These are phyloP conservation scores for Lolium multiflorum DNA, from an alignment of 176 grass and related monocot species.

Conservation along the genomic window DNA sequence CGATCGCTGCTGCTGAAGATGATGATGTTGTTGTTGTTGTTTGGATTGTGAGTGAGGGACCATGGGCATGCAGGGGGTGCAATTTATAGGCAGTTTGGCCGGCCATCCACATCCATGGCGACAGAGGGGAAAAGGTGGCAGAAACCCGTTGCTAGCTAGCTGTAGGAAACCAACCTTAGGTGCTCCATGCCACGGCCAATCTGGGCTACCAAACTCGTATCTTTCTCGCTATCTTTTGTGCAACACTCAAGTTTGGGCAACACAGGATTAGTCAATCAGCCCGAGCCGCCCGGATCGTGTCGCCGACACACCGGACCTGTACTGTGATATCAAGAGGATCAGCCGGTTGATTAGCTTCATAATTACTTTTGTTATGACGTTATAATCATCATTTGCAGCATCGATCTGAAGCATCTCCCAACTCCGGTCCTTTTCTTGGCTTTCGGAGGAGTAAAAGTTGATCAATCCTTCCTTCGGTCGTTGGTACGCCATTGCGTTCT, in stretches of 20 bases:
- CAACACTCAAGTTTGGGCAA: conserved; percentile 56
- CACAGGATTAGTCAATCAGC: background rate
- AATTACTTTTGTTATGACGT: background rate
- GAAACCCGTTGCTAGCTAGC: background rate
- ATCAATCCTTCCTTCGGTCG: conserved; percentile 27
- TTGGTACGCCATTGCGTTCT: conserved; percentile 22
- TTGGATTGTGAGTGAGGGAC: background rate
- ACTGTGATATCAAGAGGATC: background rate
- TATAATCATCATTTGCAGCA: conserved; percentile 25
- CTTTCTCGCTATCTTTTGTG: conserved; percentile 54
- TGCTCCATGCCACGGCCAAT: background rate
- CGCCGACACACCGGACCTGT: conserved; percentile 4
- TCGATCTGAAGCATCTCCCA: conserved; percentile 24
- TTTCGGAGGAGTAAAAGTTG: conserved; percentile 58
- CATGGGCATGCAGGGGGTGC: conserved; percentile 8
- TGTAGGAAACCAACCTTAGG: background rate
- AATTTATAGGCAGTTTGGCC: conserved; percentile 53
- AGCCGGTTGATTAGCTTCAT: background rate
- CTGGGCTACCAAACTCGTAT: conserved; percentile 58
- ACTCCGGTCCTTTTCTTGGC: conserved; percentile 42
- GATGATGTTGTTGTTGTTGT: background rate
- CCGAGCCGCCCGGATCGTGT: background rate
- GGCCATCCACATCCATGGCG: conserved; percentile 47
- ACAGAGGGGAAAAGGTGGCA: conserved; percentile 27
- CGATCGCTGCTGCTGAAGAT: too few relatives aligned